phyloP scores from a whole-genome alignment of 2,329 filamentous ascomycete species.

The Aspergillus fijiensis region DNA sequence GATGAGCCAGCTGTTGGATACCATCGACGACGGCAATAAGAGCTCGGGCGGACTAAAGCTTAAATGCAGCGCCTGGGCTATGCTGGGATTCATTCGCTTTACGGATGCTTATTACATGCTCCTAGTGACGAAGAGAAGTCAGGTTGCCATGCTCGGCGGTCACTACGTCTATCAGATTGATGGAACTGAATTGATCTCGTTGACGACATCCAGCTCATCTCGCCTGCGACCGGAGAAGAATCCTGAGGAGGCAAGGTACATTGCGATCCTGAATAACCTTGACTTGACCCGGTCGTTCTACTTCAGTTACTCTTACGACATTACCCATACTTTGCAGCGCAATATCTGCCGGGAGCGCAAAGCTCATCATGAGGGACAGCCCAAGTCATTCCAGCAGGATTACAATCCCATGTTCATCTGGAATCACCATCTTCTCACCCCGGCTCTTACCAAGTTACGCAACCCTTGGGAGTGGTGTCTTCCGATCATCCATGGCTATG shows the following conservation, averaged over 20 bases:
- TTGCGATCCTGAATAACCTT: slow-evolving; percentile 84
- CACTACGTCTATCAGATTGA: slow-evolving; percentile 97
- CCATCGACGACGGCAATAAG: slow-evolving; percentile 93
- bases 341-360: slow-evolving; percentile 82
- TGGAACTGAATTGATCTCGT: slow-evolving; percentile 83
- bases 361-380: slow-evolving; percentile 64
- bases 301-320: slow-evolving; percentile 97
- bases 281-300: slow-evolving; percentile 92
- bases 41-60: slow-evolving; percentile 85
- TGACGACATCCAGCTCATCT: slow-evolving; percentile 68
- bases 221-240: slow-evolving; percentile 78
- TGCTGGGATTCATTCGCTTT: slow-evolving; percentile 93
- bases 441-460: slow-evolving; percentile 67
- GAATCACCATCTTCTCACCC: slow-evolving; percentile 86
- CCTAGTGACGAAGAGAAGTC: slow-evolving; percentile 90
- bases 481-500: slow-evolving; percentile 92
- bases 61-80: slow-evolving; percentile 86
- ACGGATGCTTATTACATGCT: slow-evolving; percentile 98
- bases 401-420: slow-evolving; percentile 97
- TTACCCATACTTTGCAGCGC: slow-evolving; percentile 86
- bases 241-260: slow-evolving; percentile 83
- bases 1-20: slow-evolving; percentile 88
- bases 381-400: slow-evolving; percentile 69
- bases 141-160: slow-evolving; percentile 92
- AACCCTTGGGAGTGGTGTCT: slow-evolving; percentile 94